Conservation (phyloP, 345 rosid genomes). For the Populus deltoides region DNA sequence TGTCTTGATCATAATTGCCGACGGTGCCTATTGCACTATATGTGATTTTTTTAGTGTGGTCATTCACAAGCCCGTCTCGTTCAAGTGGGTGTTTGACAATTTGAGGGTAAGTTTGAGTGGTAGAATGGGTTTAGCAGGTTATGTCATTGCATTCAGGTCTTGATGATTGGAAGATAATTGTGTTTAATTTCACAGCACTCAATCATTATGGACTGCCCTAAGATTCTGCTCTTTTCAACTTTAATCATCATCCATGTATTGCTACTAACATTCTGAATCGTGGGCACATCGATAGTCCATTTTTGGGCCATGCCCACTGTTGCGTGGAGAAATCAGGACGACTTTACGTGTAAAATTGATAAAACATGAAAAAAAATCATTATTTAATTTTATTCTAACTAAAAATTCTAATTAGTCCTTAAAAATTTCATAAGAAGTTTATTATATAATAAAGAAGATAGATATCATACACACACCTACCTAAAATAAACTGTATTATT, state of each 20-base stretch:
- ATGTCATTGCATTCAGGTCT: background rate
- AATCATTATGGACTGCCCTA: background rate
- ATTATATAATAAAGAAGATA: too few relatives aligned
- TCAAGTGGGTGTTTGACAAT: background rate
- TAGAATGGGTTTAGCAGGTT: background rate
- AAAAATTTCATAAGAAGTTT: too few relatives aligned
- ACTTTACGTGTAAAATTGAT: too few relatives aligned
- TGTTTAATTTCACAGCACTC: background rate
- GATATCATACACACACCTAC: too few relatives aligned
- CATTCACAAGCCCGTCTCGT: background rate
- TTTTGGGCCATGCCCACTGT: slow-evolving; percentile 4
- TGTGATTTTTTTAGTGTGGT: background rate
- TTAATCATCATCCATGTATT: background rate
- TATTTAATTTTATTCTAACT: too few relatives aligned
- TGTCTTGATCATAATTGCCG: background rate
- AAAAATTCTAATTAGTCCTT: too few relatives aligned
- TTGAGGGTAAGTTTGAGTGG: slow-evolving; percentile 12
- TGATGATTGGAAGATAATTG: background rate
- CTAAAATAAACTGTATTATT: too few relatives aligned
- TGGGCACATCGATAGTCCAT: background rate
- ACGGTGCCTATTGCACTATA: background rate
- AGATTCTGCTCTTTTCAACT: background rate
- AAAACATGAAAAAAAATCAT: too few relatives aligned
- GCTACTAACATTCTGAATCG: too few relatives aligned
- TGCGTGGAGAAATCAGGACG: too few relatives aligned